These are phyloP conservation scores for Cryomyces antarcticus DNA, from an alignment of 495 filamentous ascomycete genomes.

Conservation along the genomic window DNA sequence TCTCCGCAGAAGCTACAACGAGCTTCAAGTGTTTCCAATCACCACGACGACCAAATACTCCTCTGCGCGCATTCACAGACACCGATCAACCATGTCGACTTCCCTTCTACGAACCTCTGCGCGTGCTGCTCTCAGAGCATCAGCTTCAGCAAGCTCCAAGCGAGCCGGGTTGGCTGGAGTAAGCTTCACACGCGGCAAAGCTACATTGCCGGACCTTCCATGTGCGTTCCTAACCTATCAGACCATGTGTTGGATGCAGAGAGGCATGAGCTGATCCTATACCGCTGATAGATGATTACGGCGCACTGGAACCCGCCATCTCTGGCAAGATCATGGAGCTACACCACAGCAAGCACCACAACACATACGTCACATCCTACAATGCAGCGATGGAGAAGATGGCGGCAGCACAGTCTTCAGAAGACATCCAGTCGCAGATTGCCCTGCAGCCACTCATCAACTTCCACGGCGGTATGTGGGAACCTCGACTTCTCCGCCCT, in stretches of 20 bases:
- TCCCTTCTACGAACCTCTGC: too few species aligned
- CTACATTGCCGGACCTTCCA: conserved; percentile 79
- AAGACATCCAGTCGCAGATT: conserved; percentile 49
- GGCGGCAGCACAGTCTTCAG: conserved; percentile 31
- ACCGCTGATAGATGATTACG: conserved; percentile 20
- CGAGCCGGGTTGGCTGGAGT: conserved; percentile 43
- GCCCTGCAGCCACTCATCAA: conserved; percentile 72
- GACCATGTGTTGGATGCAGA: too few species aligned
- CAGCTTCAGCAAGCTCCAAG: conserved; percentile 27
- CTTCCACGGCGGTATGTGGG: conserved; percentile 60
- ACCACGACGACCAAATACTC: too few species aligned
- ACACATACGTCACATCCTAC: conserved; percentile 57
- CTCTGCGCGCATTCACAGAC: too few species aligned
- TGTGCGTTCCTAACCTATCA: conserved; percentile 34
- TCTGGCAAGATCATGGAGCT: conserved; percentile 97
- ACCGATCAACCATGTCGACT: too few species aligned
- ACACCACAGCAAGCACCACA: conserved; percentile 61
- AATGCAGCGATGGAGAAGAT: conserved; percentile 45
- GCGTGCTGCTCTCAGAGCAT: conserved; percentile 32
- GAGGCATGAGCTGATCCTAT: too few species aligned
- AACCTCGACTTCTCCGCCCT: background rate
- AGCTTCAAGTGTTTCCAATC: too few species aligned
- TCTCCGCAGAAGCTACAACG: too few species aligned
- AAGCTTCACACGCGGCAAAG: conserved; percentile 67
- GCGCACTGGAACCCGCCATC: conserved; percentile 81